Evolutionary conservation across 2,329 filamentous ascomycete species (phyloP), one percentile per base, ranked within the genome.

Genomic region (Aureobasidium sp.): DNA sequence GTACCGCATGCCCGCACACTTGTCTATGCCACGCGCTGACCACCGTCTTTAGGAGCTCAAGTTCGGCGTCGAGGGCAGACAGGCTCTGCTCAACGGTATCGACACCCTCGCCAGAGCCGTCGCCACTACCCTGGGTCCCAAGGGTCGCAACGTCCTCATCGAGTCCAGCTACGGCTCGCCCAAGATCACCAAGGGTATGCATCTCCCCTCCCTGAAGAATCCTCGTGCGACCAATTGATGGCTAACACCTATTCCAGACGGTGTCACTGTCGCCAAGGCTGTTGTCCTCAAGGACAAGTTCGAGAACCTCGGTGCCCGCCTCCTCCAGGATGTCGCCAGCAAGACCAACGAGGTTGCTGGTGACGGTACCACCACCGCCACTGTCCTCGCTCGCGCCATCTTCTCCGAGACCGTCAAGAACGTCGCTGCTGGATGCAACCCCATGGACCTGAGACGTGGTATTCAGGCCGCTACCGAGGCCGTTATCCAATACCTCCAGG

Each of bases 391-490:
- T 70, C 90, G 91, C 71, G 90, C 92, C 76, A 99, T 99, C 81
- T 99, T 99, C 86, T 96, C 94, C 78, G 94, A 99, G 85, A 97
- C 93, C 61, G 94, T 97, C 76, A 99, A 99, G 88, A 99, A 99
- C 77, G 94, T 99, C 68, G 94, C 94, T 68, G 94, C 94, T 67
- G 94, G 94, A 74, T 99, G 94, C 88, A 99, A 99, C 83, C 94
- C 94, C 69, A 97, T 99, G 94, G 94, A 99, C 75, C 85, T 99
- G 73, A 88, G 94, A 77, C 88, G 94, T 72, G 94, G 94, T 78
- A 97, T 94, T 73, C 94, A 99, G 83, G 90, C 92, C 69, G 93
- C 93, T 64, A 94, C 99, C 67, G 91, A 96, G 67, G 87, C 91
- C 65, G 94, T 97, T 62, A 91, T 99, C 70, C 86, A 96, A 73